phyloP scores from a whole-genome alignment of 2,329 filamentous ascomycete species.

The Ilyonectria sp. region DNA sequence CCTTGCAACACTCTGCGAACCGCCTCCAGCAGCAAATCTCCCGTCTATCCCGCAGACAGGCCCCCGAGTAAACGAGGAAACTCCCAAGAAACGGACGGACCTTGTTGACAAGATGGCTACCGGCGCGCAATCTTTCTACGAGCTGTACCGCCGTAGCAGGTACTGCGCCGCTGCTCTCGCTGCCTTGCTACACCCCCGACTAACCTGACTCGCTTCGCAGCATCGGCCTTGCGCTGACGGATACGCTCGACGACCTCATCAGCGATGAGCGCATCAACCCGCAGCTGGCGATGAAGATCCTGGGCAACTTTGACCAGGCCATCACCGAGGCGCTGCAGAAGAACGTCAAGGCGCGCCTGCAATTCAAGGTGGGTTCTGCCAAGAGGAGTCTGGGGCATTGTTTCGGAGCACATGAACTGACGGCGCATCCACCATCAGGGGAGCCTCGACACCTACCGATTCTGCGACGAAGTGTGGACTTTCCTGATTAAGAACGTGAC shows the following conservation, averaged over 20 bases:
- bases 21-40: conserved; percentile 14
- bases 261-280: conserved; percentile 96
- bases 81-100: conserved; percentile 15
- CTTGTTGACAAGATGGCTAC: conserved; percentile 59
- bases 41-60: conserved; percentile 9
- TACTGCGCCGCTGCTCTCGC: conserved; percentile 63
- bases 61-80: conserved; percentile 13
- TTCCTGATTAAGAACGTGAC: conserved; percentile 98
- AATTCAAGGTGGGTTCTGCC: conserved; percentile 84
- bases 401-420: conserved; percentile 14
- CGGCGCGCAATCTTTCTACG: conserved; percentile 79
- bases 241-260: conserved; percentile 97
- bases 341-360: conserved; percentile 90
- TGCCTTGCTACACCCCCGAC: conserved; percentile 49
- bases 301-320: conserved; percentile 93
- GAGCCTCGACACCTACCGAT: conserved; percentile 97
- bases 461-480: conserved; percentile 99
- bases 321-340: conserved; percentile 93
- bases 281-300: conserved; percentile 98
- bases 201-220: conserved; percentile 64
- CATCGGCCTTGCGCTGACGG: conserved; percentile 92
- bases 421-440: conserved; percentile 69
- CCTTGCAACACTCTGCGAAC: conserved; percentile 19
- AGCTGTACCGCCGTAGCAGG: conserved; percentile 99
- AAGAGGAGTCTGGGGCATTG: neutral